phyloP scores from a whole-genome alignment of 257 asterid genomes.

The Salvia splendens region DNA sequence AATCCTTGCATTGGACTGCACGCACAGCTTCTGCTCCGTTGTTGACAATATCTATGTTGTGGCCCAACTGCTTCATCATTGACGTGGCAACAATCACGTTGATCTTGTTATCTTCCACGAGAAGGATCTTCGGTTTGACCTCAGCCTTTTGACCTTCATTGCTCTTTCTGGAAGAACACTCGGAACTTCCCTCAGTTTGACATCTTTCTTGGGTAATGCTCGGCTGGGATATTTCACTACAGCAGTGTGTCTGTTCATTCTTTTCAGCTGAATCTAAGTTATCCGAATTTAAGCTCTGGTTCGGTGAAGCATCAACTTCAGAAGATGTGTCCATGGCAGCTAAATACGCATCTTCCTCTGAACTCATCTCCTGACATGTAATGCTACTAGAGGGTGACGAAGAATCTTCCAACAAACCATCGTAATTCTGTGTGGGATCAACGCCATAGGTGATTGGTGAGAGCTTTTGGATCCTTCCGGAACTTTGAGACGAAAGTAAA shows the following conservation, averaged over 20 bases:
- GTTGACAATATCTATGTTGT: conserved; percentile 59
- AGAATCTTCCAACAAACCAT: conserved; percentile 46
- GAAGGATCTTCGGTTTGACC: conserved; percentile 68
- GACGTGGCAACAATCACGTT: conserved; percentile 78
- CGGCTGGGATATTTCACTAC: conserved; percentile 36
- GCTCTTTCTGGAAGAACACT: conserved; percentile 51
- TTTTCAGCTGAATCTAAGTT: conserved; percentile 27
- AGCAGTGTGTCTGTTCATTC: conserved; percentile 24
- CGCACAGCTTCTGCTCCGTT: conserved; percentile 86
- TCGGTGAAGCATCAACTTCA: conserved; percentile 37
- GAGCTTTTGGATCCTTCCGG: conserved; percentile 54
- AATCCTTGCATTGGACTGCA: conserved; percentile 54
- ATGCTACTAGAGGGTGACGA: conserved; percentile 44
- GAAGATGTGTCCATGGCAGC: conserved; percentile 43
- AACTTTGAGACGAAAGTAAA: conserved; percentile 59
- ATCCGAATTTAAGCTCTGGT: conserved; percentile 28
- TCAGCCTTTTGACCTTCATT: conserved; percentile 36
- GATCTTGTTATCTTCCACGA: conserved; percentile 81
- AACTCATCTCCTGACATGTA: conserved; percentile 45
- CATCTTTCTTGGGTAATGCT: conserved; percentile 31
- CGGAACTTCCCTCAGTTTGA: conserved; percentile 36
- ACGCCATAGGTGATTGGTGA: conserved; percentile 41
- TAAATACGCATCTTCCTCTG: conserved; percentile 51
- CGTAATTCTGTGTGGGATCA: conserved; percentile 24
- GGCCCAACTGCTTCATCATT: conserved; percentile 91